Evolutionary conservation across 768 basidiomycete species (phyloP).

Genomic region (Peribolospora baueri): DNA sequence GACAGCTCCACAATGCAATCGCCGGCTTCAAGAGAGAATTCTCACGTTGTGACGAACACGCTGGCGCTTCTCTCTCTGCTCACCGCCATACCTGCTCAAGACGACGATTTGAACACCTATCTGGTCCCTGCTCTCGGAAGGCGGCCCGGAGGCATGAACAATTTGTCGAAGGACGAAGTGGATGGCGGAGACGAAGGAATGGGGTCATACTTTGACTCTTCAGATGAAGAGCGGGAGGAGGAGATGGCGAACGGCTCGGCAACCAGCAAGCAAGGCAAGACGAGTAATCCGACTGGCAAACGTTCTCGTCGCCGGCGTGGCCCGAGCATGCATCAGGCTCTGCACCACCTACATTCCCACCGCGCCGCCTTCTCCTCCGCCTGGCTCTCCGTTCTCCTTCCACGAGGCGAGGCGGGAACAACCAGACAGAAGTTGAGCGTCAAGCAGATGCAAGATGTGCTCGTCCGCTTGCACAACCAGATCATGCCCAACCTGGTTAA

Average conservation of each 20-base stretch:
- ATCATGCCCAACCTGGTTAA: slow-evolving; percentile 63
- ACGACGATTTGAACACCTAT: too few species aligned
- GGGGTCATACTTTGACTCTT: too few species aligned
- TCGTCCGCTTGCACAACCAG: slow-evolving; percentile 58
- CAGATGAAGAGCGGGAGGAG: slow-evolving; percentile 21
- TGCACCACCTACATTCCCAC: slow-evolving; percentile 39
- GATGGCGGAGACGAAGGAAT: not conserved
- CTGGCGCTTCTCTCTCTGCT: slow-evolving; percentile 30
- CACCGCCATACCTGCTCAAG: slow-evolving; percentile 1
- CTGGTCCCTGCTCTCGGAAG: too few species aligned
- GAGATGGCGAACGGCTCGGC: slow-evolving; percentile 26
- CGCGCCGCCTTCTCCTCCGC: slow-evolving; percentile 56
- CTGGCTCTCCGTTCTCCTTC: slow-evolving; percentile 46
- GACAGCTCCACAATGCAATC: slow-evolving; percentile 14
- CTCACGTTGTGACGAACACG: slow-evolving; percentile 21
- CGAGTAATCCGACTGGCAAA: slow-evolving; percentile 1
- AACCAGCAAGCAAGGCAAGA: slow-evolving; percentile 34
- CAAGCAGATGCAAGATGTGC: slow-evolving; percentile 28
- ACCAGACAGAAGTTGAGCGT: slow-evolving; percentile 11
- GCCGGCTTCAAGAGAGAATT: slow-evolving; percentile 19
- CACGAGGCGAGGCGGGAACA: slow-evolving; percentile 6
- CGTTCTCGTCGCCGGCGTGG: not conserved
- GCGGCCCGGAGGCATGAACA: not conserved
- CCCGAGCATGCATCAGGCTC: slow-evolving; percentile 31
- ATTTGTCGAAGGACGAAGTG: not conserved